Percentiles rank a stretch among this genome's conserved stretches.
Evolutionary conservation across 352 stramenopile species (phyloP).

Genomic region (Globisporangium cystogenes): DNA sequence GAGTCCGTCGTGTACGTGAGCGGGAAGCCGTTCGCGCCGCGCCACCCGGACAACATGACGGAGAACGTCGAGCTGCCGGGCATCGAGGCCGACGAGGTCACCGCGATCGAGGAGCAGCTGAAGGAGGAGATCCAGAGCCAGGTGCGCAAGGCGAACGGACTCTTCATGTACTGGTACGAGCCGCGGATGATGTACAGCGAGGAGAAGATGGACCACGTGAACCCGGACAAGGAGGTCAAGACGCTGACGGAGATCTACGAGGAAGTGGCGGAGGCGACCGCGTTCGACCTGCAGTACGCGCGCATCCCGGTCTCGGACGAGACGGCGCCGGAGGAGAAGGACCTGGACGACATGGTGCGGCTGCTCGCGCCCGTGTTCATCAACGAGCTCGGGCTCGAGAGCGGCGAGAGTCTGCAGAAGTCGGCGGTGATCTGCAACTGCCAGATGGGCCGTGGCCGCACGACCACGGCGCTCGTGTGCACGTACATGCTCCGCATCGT

Average conservation of each 20-base stretch:
- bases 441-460: constrained; percentile 86
- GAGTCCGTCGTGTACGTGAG: constrained; percentile 90
- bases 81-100: constrained; percentile 88
- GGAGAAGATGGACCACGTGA: constrained; percentile 79
- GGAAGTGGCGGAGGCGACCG: constrained; percentile 33
- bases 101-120: constrained; percentile 75
- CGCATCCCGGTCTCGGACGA: constrained; percentile 88
- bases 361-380: constrained; percentile 62
- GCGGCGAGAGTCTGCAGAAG: constrained; percentile 9
- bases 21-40: constrained; percentile 82
- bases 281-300: constrained; percentile 71
- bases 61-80: constrained; percentile 86
- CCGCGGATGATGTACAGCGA: constrained; percentile 71
- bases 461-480: constrained; percentile 85
- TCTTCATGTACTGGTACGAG: constrained; percentile 87
- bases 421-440: constrained; percentile 88
- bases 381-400: constrained; percentile 40
- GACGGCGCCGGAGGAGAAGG: constrained; percentile 86
- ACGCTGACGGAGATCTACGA: constrained; percentile 73
- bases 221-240: constrained; percentile 64
- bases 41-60: constrained; percentile 72
- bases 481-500: constrained; percentile 83
- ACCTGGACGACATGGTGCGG: constrained; percentile 85
- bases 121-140: constrained; percentile 82
- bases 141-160: constrained; percentile 60